These are phyloP conservation scores for Durusdinium trenchii DNA, from an alignment of 73 alveolate genomes.

Conservation along the genomic window DNA sequence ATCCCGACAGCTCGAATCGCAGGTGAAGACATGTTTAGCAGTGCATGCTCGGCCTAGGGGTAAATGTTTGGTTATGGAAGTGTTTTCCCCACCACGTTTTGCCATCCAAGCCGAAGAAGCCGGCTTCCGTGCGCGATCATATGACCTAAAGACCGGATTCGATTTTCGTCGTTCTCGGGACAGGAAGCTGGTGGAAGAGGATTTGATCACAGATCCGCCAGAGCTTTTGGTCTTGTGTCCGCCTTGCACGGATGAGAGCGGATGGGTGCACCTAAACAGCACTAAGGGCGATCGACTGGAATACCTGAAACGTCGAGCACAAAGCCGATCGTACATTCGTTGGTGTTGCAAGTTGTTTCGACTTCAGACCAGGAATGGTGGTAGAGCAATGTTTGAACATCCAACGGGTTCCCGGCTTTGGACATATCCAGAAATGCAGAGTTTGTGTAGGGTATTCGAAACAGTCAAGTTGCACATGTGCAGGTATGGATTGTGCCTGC, in stretches of 20 bases:
- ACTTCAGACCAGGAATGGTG: not conserved
- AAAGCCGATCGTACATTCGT: not conserved
- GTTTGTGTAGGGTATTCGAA: not conserved
- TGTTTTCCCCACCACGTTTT: not conserved
- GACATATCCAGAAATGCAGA: not conserved
- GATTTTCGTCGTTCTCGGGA: not conserved
- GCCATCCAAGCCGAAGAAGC: not conserved
- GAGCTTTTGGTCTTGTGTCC: not conserved
- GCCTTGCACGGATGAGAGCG: not conserved
- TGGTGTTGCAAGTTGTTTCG: constrained; percentile 23
- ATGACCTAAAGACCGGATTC: not conserved
- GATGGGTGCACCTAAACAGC: not conserved
- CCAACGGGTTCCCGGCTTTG: not conserved
- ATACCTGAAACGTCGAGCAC: not conserved
- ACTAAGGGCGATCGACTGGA: not conserved
- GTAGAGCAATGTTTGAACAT: not conserved
- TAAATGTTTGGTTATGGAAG: not conserved
- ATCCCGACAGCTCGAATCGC: too few relatives aligned
- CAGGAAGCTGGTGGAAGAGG: not conserved
- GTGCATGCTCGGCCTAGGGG: not conserved
- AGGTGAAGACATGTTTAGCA: too few relatives aligned
- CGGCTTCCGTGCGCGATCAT: not conserved
- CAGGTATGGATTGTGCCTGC: not conserved
- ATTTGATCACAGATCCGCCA: not conserved
- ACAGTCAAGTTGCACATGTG: not conserved